Evolutionary conservation across 305 asterid species (phyloP), one percentile per base, ranked within the genome.

Genomic region (Solanum hybrid): DNA sequence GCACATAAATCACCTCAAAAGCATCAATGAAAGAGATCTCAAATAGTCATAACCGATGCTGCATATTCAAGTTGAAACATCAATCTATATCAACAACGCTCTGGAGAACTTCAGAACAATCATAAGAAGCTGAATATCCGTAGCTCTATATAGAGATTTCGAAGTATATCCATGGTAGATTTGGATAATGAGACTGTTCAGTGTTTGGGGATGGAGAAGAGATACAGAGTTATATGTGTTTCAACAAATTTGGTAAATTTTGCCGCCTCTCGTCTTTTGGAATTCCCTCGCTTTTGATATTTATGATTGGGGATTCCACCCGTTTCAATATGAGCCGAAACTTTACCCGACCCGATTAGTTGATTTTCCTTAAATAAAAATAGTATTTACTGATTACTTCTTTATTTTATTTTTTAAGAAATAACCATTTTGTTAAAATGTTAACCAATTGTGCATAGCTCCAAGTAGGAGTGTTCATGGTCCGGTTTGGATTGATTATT

Each of bases 271-370:
- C 87, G 32, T 92, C 93, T 88, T 90, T 51, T 88, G 32, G 94
- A 93, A 71, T 93, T 93, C 95, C 96, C 96, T 91, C 96, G 93
- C 38, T 89, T 92, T 92, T 88, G 89, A 88, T 89, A 29, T 38
- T 38, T 80, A 80, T 38, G 1, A 78, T 78, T 35, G 85, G 85
- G 85, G 56, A 78, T 36, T 78, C 19, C 31, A 35, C 85, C 85
- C 51, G 22, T n/a, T n/a, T 78, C 85, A 36, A 1, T 8, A 34
- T 36, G 38, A 8, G 56, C 15, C 56, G 11, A 11, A 22, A 5
- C 6, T 4, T 19, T 34, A 4, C 27, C 82, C 27, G 82, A 17
- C 42, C 82, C 82, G 42, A 29, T 64, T 56, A 56, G 10, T 56
- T 17, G 42, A 56, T 56, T 56, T 56, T 56, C 69, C 69, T 56